Evolutionary conservation across 2,329 filamentous ascomycete genomes (phyloP), one percentile per base, ranked within the genome.

Genomic region (Madurella mycetomatis): DNA sequence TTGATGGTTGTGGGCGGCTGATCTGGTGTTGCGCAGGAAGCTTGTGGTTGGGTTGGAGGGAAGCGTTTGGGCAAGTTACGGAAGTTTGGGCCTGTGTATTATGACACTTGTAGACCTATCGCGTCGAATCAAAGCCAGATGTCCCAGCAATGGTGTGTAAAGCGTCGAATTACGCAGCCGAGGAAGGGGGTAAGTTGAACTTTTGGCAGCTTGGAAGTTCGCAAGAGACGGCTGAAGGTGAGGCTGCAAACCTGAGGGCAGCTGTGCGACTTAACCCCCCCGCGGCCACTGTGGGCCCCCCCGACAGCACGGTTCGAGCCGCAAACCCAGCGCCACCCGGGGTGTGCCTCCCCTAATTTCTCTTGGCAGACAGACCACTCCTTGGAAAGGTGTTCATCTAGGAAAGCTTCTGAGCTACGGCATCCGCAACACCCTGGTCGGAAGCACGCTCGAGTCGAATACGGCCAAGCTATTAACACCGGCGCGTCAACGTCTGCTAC

Each of bases 1-100:
- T 74, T 82, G 60, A 57, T 25, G 39, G 46, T 45, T 31, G 19
- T 25, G 16, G 40, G 7, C 9, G 18, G 42, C 45, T 56, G 50
- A 42, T 37, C 40, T 47, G 46, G 43, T 34, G 11, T 31, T 34
- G 39, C 25, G 48, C 39, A 44, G 30, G 12, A 25, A 3, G 25
- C 15, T 47, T 49, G 34, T 37, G 13, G 43, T 7, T 19, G 42
- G 40, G 13, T 37, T 15, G 34, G 13, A 15, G 9, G 34, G 13
- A 37, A 37, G 13, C 9, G 11, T 11, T 15, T 37, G 34, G 34
- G 34, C 34, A 37, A 37, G 7, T 7, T 25, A 25, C 25, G 25
- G 25, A 25, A 7, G 7, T 3, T 25, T 25, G 25, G 25, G 25
- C 7, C 25, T 25, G 25, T 7, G 25, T 3, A 7, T 25, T 25